Evolutionary conservation across 2,329 filamentous ascomycete species (phyloP), one percentile per base, ranked within the genome.

Genomic region (Colletotrichum sp.): DNA sequence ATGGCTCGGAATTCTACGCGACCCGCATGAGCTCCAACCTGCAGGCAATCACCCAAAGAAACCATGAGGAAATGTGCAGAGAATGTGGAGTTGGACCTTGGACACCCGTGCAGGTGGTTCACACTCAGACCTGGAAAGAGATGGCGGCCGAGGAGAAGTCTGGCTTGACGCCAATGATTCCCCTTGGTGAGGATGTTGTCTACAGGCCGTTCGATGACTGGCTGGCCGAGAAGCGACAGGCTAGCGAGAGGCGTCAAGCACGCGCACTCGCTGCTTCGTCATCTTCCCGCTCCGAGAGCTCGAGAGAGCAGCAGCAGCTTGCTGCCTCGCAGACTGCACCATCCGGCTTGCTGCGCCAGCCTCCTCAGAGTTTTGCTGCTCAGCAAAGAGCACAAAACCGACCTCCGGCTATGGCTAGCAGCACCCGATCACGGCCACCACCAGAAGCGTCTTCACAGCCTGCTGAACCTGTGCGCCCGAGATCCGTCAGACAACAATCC

Each of bases 81-180:
- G 87, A 89, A 55, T 93, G 91, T 79, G 88, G 89, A 52, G 89
- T 93, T 68, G 92, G 92, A 0, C 90, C 90, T 3, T 92, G 87
- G 87, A 86, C 84, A 70, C 79, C 84, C 12, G 83, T 85, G 6
- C 86, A 89, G 77, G 82, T 88, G 30, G 83, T 88, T 4, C 88
- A 90, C 79, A 90, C 89, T 57, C 89, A 90, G 68, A 90, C 91
- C 2, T 93, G 92, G 89, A 90, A 91, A 80, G 92, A 94, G 81
- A 91, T 93, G 83, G 91, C 91, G 1, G 88, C 91, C n/a, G 92
- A 94, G 82, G 92, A 94, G 81, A 91, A 93, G 82, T 90, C 90
- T 55, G 91, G 92, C 2, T 84, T 93, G 70, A 93, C 92, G 0
- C 92, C 92, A 0, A 86, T 88, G 78, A 93, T 93, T 73, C 92